Conservation (phyloP, 768 basidiomycete species). For the Boletellus sp. region DNA sequence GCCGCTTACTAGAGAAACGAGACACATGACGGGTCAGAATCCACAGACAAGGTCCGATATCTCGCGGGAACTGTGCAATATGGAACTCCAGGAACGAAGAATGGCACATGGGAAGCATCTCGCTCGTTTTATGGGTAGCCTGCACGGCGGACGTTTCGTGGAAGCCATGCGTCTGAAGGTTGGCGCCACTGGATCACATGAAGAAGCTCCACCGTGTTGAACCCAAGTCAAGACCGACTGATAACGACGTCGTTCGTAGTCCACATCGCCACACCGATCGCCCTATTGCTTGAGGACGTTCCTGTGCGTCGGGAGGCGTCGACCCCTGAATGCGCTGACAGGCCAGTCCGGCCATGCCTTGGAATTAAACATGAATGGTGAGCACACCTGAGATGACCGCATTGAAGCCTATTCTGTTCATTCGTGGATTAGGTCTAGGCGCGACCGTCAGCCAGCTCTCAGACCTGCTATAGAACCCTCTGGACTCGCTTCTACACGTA, state of each 20-base stretch:
- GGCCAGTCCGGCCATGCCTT: constrained; percentile 7
- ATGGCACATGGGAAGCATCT: neutral
- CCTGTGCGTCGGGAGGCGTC: neutral
- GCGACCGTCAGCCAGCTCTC: constrained; percentile 1
- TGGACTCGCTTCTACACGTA: constrained; percentile 8
- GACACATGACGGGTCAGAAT: constrained; percentile 4
- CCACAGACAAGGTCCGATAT: neutral
- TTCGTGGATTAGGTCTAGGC: constrained; percentile 2
- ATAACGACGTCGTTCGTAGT: neutral
- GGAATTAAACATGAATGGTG: constrained; percentile 1
- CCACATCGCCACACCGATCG: neutral
- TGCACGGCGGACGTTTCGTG: neutral
- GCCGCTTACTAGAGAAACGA: constrained; percentile 3
- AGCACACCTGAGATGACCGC: neutral
- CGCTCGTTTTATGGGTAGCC: neutral
- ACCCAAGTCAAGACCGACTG: neutral
- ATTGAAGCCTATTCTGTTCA: constrained; percentile 4
- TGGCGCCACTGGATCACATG: constrained; percentile 2
- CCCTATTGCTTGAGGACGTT: neutral
- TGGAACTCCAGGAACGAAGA: neutral
- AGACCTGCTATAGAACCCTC: constrained; percentile 10
- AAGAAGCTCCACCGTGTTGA: neutral
- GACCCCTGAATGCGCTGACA: neutral
- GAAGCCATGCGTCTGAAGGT: neutral
- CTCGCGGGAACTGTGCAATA: neutral